These are phyloP conservation scores for Botrytis cinerea DNA, from an alignment of 2,329 filamentous ascomycete species.

Conservation along the genomic window DNA sequence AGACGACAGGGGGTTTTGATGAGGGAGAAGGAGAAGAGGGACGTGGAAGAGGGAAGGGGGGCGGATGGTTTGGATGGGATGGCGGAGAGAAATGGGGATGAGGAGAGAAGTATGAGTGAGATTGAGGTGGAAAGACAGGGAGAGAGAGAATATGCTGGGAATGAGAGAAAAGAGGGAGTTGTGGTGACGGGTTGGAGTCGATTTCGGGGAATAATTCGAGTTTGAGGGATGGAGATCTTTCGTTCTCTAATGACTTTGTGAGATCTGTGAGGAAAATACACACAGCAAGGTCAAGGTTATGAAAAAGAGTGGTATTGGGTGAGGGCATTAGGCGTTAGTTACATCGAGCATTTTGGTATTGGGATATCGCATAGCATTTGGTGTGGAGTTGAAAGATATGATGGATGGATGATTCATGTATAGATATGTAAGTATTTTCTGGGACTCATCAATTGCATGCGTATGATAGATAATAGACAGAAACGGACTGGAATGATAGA, in stretches of 20 bases:
- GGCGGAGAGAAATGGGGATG: not conserved
- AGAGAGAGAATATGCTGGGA: not conserved
- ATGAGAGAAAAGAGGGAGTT: not conserved
- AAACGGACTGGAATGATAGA: not conserved
- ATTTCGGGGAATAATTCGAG: not conserved
- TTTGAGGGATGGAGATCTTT: not conserved
- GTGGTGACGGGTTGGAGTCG: not conserved
- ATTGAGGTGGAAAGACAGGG: not conserved
- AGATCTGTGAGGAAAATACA: not conserved
- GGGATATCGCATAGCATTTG: not conserved
- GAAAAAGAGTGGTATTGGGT: not conserved
- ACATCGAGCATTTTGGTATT: slow-evolving; percentile 7
- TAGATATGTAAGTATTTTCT: not conserved
- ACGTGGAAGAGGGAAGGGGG: not conserved
- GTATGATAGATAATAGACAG: not conserved
- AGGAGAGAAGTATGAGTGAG: not conserved
- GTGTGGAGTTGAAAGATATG: not conserved
- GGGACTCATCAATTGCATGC: slow-evolving; percentile 4
- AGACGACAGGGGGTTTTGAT: not conserved
- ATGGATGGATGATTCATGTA: not conserved
- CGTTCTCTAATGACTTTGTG: not conserved
- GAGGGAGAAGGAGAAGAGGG: slow-evolving; percentile 1
- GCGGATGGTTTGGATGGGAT: not conserved
- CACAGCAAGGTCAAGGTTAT: not conserved
- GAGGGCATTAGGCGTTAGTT: not conserved